A percentile compares a stretch with the other conserved stretches of the same genome.
phyloP scores from a whole-genome alignment of 2,329 filamentous ascomycete species.

The Colletotrichum sp. region DNA sequence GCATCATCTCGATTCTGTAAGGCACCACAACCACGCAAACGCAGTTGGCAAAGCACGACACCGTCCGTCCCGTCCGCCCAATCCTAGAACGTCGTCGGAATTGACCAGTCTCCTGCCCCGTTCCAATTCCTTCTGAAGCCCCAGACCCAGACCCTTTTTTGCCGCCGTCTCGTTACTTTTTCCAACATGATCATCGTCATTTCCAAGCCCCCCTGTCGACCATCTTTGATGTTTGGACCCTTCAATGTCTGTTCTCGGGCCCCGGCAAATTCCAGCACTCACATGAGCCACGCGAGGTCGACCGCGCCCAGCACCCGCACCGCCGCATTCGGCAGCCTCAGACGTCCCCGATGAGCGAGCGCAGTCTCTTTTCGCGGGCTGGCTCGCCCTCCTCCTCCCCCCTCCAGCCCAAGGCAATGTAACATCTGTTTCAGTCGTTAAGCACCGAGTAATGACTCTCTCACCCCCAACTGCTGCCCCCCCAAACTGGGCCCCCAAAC shows the following conservation, averaged over 20 bases:
- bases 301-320: conserved; percentile 7
- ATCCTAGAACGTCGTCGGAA: neutral
- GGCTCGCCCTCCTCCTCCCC: neutral
- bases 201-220: neutral
- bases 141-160: neutral
- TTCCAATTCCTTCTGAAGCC: neutral
- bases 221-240: neutral
- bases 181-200: neutral
- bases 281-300: conserved; percentile 4
- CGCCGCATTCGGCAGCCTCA: conserved; percentile 16
- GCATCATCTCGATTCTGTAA: neutral
- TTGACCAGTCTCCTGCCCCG: neutral
- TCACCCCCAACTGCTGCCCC: neutral
- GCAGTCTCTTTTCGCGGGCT: neutral
- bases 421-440: conserved; percentile 12
- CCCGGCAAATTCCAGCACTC: neutral
- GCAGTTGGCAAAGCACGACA: neutral
- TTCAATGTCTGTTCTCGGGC: conserved; percentile 5
- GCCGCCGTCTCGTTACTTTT: neutral
- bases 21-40: neutral
- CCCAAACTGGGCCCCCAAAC: neutral
- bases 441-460: conserved; percentile 12
- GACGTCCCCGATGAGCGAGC: neutral
- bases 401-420: neutral
- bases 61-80: neutral